phyloP scores from a whole-genome alignment of 352 stramenopile species.

The Aphanomyces euteiches region DNA sequence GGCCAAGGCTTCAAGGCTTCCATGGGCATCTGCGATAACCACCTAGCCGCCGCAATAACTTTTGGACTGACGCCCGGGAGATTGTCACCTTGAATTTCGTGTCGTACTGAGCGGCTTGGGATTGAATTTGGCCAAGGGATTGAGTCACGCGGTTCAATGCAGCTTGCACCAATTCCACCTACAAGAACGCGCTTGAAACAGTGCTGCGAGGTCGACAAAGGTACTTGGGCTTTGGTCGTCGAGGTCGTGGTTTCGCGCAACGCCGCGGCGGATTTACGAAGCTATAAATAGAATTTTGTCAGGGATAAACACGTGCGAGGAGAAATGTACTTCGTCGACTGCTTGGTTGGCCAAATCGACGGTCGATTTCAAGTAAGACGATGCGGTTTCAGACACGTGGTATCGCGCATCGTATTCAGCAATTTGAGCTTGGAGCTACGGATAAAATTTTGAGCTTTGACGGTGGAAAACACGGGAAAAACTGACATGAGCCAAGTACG shows the following conservation, averaged over 20 bases:
- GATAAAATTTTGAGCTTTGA: not conserved
- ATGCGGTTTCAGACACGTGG: not conserved
- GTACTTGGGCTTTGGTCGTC: not conserved
- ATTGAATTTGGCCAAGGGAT: not conserved
- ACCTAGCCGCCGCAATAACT: not conserved
- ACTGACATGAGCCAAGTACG: not conserved
- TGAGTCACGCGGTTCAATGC: not conserved
- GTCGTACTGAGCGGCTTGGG: not conserved
- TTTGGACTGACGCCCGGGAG: not conserved
- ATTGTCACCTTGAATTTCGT: not conserved
- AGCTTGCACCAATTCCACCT: not conserved
- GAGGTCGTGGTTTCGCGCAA: not conserved
- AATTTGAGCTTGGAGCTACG: not conserved
- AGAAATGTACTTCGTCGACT: not conserved
- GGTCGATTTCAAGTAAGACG: slow-evolving; percentile 4
- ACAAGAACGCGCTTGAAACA: not conserved
- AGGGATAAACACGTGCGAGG: not conserved
- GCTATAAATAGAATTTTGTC: slow-evolving; percentile 2
- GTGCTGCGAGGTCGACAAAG: not conserved
- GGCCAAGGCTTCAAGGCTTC: not conserved
- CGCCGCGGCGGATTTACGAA: not conserved
- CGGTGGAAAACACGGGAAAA: not conserved
- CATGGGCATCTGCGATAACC: not conserved
- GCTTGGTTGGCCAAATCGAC: slow-evolving; percentile 1
- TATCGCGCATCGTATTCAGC: not conserved